Evolutionary conservation across 371 early-diverging fungal genomes (phyloP).

Genomic region (Funneliformis caledonium): DNA sequence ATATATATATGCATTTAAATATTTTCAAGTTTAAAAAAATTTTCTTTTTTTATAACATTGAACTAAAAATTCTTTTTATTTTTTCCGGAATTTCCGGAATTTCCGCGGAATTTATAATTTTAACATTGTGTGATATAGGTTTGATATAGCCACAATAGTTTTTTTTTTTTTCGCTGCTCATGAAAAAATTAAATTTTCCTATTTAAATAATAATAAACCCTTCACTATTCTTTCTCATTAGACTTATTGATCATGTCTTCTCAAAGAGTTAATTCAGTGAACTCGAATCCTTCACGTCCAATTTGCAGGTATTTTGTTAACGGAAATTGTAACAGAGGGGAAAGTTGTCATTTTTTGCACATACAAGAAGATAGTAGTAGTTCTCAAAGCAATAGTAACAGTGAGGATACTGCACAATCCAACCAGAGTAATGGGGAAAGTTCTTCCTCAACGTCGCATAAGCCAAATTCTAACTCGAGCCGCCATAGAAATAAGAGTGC

Average conservation of each 20-base stretch:
- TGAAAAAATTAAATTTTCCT: too few relatives aligned
- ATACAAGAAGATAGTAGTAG: slow-evolving; percentile 2
- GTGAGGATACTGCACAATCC: background rate
- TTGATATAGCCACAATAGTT: too few relatives aligned
- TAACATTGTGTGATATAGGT: too few relatives aligned
- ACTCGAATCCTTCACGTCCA: background rate
- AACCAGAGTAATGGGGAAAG: background rate
- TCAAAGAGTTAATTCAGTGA: background rate
- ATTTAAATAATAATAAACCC: too few relatives aligned
- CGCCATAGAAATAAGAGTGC: background rate
- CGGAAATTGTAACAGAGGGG: background rate
- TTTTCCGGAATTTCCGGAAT: too few relatives aligned
- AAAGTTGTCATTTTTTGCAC: background rate
- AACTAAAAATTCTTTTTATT: too few relatives aligned
- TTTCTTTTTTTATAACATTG: too few relatives aligned
- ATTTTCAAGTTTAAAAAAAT: too few relatives aligned
- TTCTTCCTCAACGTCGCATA: background rate
- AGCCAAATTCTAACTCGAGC: background rate
- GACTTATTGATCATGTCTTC: background rate
- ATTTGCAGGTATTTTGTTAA: background rate
- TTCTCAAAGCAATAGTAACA: background rate
- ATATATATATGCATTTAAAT: too few relatives aligned
- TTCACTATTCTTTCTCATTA: background rate
- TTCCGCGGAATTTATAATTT: too few relatives aligned
- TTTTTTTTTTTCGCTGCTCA: too few relatives aligned